Percentiles rank a stretch among this genome's conserved stretches.
These are phyloP conservation scores for Candida gorgasii DNA, from an alignment of 805 yeast species.

Conservation along the genomic window DNA sequence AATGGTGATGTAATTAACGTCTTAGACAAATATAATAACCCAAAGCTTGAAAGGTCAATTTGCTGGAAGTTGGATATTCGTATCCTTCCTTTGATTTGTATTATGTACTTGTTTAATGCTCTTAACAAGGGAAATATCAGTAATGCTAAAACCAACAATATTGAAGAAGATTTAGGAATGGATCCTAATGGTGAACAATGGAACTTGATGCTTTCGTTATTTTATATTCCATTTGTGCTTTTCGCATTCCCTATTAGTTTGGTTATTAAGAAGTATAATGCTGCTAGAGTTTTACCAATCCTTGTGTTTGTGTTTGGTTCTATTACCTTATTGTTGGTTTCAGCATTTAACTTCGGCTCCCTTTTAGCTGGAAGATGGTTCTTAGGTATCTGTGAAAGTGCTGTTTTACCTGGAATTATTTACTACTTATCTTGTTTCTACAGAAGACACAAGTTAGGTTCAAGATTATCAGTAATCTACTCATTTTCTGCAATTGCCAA, in stretches of 20 bases:
- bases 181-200: constrained; percentile 36
- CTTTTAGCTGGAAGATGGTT: constrained; percentile 37
- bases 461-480: constrained; percentile 36
- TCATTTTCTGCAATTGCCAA: constrained; percentile 36
- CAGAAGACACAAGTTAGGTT: constrained; percentile 37
- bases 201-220: constrained; percentile 47
- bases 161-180: constrained; percentile 43
- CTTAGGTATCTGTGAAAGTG: constrained; percentile 37
- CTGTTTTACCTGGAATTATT: constrained; percentile 41
- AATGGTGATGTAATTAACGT: constrained; percentile 20
- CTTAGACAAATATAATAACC: constrained; percentile 16
- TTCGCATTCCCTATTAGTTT: constrained; percentile 46
- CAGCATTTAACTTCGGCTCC: constrained; percentile 42
- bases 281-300: constrained; percentile 46
- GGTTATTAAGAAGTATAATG: constrained; percentile 41
- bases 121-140: constrained; percentile 51
- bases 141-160: constrained; percentile 50
- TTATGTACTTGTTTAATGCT: constrained; percentile 50
- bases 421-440: constrained; percentile 38
- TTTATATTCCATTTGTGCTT: constrained; percentile 46
- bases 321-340: constrained; percentile 33
- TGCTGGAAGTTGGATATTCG: constrained; percentile 43
- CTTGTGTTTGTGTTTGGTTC: constrained; percentile 48
- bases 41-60: constrained; percentile 28
- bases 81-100: constrained; percentile 45